Percentiles rank a stretch among this genome's conserved stretches.
Conservation (phyloP, 176 grass and related monocot genomes). For the Poa annua region DNA sequence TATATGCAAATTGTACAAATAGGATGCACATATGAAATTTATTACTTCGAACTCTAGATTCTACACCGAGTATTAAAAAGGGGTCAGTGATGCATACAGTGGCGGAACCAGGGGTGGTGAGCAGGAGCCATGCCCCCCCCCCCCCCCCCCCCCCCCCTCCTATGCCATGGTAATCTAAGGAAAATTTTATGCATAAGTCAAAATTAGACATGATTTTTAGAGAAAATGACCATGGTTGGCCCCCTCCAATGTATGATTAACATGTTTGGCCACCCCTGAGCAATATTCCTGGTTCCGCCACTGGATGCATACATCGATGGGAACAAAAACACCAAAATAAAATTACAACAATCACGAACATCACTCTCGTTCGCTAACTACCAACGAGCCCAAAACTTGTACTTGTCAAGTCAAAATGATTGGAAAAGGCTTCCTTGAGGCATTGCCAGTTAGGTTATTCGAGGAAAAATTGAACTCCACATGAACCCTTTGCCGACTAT, state of each 20-base stretch:
- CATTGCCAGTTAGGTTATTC: neutral
- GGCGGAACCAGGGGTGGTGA: too few relatives aligned
- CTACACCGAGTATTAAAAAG: neutral
- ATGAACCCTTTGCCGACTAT: neutral
- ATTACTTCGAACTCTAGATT: neutral
- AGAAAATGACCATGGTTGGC: too few relatives aligned
- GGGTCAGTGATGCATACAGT: neutral
- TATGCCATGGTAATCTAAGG: too few relatives aligned
- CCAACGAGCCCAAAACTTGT: neutral
- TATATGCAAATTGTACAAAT: neutral
- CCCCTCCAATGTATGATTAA: too few relatives aligned
- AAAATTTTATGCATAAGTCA: too few relatives aligned
- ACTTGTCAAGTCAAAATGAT: neutral
- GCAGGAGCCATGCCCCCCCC: too few relatives aligned
- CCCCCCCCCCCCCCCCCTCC: too few relatives aligned
- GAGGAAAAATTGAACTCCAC: neutral
- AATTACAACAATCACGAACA: neutral
- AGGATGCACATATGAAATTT: neutral
- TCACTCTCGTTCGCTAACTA: neutral
- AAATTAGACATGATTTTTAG: too few relatives aligned
- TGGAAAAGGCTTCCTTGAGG: neutral
- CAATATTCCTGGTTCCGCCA: too few relatives aligned
- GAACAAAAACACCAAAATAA: neutral
- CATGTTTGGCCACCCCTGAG: too few relatives aligned
- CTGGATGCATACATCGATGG: neutral